Percentiles rank a stretch among this genome's conserved stretches.
These are phyloP conservation scores for Brettanomyces bruxellensis DNA, from an alignment of 805 yeast species.

Conservation along the genomic window DNA sequence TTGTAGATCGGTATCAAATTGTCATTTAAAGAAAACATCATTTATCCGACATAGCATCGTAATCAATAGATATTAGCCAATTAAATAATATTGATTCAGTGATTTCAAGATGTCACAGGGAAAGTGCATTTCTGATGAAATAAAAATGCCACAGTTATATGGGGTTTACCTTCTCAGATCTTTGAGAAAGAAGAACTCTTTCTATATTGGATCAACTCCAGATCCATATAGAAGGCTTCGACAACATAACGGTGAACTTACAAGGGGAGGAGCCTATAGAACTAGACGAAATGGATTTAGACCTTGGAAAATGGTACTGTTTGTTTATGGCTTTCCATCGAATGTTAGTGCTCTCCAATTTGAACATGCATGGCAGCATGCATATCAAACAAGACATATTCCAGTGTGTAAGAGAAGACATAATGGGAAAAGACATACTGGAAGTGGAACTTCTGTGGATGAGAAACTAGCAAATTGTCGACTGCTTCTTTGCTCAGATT, in stretches of 20 bases:
- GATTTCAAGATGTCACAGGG: too few relatives aligned
- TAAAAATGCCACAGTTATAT: slow-evolving; percentile 38
- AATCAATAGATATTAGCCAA: too few relatives aligned
- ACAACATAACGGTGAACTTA: slow-evolving; percentile 70
- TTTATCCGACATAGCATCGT: neutral
- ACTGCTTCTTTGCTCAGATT: slow-evolving; percentile 31
- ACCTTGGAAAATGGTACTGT: slow-evolving; percentile 65
- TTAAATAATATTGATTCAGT: too few relatives aligned
- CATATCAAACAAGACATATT: slow-evolving; percentile 56
- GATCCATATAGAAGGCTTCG: slow-evolving; percentile 57
- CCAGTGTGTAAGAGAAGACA: slow-evolving; percentile 29
- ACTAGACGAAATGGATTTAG: slow-evolving; percentile 49
- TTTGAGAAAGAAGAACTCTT: slow-evolving; percentile 43
- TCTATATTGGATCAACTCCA: slow-evolving; percentile 79
- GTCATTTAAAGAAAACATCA: neutral
- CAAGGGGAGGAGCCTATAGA: slow-evolving; percentile 58
- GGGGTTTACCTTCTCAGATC: slow-evolving; percentile 68
- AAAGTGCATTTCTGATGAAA: too few relatives aligned
- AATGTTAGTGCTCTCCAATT: slow-evolving; percentile 65
- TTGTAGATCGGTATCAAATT: too few relatives aligned
- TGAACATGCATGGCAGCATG: slow-evolving; percentile 82
- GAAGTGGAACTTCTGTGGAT: slow-evolving; percentile 32
- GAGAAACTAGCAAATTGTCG: slow-evolving; percentile 40
- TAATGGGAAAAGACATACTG: slow-evolving; percentile 17
- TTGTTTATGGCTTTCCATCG: slow-evolving; percentile 67